These are phyloP conservation scores for Yarrowia bubula DNA, from an alignment of 805 yeast species.

Conservation along the genomic window DNA sequence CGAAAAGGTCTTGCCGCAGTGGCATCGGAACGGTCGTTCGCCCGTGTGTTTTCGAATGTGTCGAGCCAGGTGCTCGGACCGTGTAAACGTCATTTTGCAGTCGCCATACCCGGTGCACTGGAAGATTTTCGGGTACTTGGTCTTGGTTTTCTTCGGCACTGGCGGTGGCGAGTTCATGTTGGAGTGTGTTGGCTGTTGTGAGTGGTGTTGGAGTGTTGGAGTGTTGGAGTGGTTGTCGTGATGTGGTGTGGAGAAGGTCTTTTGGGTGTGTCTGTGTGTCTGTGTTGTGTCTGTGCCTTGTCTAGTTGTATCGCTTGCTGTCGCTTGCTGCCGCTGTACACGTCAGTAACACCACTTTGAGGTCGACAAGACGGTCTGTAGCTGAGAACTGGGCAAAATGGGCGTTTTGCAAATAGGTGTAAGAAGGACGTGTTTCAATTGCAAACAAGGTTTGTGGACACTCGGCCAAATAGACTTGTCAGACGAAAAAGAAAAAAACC, in stretches of 20 bases:
- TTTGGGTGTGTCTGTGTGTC: not conserved
- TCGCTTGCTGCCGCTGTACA: too few relatives aligned
- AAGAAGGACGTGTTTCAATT: slow-evolving; percentile 25
- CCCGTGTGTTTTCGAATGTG: slow-evolving; percentile 94
- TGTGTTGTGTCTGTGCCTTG: not conserved
- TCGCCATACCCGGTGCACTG: slow-evolving; percentile 84
- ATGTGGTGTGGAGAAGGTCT: not conserved
- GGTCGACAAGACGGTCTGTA: slow-evolving; percentile 6
- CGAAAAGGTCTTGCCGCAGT: slow-evolving; percentile 71
- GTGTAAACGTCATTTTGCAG: slow-evolving; percentile 83
- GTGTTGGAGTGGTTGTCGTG: not conserved
- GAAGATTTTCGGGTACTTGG: slow-evolving; percentile 52
- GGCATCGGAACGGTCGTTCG: slow-evolving; percentile 87
- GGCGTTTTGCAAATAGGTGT: slow-evolving; percentile 7
- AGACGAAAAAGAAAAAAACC: slow-evolving; percentile 3
- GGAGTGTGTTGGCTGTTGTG: not conserved
- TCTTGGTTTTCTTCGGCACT: slow-evolving; percentile 31
- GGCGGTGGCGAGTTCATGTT: slow-evolving; percentile 27
- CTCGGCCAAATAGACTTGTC: slow-evolving; percentile 23
- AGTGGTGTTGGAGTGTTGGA: not conserved
- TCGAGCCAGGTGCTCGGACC: slow-evolving; percentile 89
- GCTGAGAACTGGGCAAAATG: not conserved
- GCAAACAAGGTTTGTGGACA: slow-evolving; percentile 21
- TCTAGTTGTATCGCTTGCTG: too few relatives aligned
- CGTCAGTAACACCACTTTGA: too few relatives aligned